Evolutionary conservation across 148 eudicot species (phyloP), one percentile per base, ranked within the genome.

Genomic region (Chenopodium album): DNA sequence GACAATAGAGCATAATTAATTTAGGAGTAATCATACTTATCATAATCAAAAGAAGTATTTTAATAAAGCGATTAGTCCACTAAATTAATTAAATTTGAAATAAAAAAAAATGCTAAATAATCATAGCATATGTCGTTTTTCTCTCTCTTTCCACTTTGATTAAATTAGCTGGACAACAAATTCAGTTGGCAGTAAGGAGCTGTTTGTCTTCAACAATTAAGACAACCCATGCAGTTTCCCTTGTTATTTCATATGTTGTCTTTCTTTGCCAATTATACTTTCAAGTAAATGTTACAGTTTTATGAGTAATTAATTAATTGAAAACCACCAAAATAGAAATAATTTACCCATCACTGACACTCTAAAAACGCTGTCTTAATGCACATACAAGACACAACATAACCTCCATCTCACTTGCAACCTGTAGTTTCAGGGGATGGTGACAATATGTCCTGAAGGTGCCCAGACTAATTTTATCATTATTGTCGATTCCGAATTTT

Each of bases 221-320:
- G 78, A 75, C 71, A 16, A n/a, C 8, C 71, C 83, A 29, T 74
- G 64, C 78, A 74, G 28, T 32, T 76, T 82, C 66, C 79, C 19
- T 14, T 10, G 59, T 7, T 69, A 19, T 44, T 76, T 76, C 80
- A 69, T 31, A 34, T 69, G n/a, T 46, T 41, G 44, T 75, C 76
- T 59, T 76, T 68, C 46, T 81, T 54, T 56, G 31, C 72, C 62
- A 37, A 48, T 66, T 66, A 67, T 75, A 22, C 17, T 52, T 37
- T 22, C 73, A 17, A 50, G 48, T 56, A 81, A 75, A 48, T 37
- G 67, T 3, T 71, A 71, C 74, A 19, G 48, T 41, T 71, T 41
- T 14, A 41, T 41, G 44, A 41, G 44, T 41, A 41, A 41, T 14
- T 3, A 56, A 19, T 56, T 56, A 31, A 67, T 4, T 13, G 7